Evolutionary conservation across 768 basidiomycete genomes (phyloP).

Genomic region (Psilocybe cyanescens): DNA sequence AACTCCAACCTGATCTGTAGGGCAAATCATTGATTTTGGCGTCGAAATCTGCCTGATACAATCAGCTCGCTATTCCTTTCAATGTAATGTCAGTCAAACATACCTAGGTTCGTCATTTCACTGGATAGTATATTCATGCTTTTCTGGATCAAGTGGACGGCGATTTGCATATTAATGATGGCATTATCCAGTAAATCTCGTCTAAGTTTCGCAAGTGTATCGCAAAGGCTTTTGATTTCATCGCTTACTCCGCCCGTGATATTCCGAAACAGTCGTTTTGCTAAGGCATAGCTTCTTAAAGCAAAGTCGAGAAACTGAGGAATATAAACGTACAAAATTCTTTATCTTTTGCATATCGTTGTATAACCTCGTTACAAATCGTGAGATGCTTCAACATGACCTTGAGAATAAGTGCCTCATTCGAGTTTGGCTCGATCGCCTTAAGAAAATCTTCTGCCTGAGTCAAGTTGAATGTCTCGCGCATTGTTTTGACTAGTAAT

Average conservation of each 20-base stretch:
- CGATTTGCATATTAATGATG: neutral
- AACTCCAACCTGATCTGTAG: neutral
- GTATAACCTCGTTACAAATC: neutral
- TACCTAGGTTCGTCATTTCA: neutral
- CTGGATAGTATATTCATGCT: neutral
- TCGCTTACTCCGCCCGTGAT: neutral
- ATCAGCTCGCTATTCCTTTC: no score
- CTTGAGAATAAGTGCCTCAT: neutral
- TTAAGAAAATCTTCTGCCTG: neutral
- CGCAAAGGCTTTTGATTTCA: neutral
- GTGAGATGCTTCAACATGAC: neutral
- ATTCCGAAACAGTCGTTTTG: neutral
- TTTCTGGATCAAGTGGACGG: neutral
- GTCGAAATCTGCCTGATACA: neutral
- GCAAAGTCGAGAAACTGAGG: neutral
- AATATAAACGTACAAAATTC: neutral
- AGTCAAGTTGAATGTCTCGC: conserved; percentile 2
- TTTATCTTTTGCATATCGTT: neutral
- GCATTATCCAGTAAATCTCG: neutral
- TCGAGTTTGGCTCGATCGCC: neutral
- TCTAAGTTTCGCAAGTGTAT: neutral
- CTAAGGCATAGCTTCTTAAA: neutral
- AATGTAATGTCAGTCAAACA: neutral
- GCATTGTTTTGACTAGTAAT: neutral
- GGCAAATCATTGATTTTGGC: conserved; percentile 2